phyloP scores from a whole-genome alignment of 495 filamentous ascomycete genomes.

The Penicillium atrosanguineum region DNA sequence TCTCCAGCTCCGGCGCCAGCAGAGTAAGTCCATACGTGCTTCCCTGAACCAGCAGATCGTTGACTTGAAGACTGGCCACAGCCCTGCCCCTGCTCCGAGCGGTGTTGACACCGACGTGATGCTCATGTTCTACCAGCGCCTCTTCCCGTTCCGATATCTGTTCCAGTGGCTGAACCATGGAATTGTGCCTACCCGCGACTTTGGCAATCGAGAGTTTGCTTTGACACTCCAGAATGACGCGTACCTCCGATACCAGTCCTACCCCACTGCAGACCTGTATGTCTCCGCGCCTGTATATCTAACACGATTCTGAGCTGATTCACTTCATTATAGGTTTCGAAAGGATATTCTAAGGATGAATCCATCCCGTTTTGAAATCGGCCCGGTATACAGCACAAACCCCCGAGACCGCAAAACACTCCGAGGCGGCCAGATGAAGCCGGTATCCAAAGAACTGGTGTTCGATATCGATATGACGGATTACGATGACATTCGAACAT shows the following conservation, averaged over 20 bases:
- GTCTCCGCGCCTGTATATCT: constrained; percentile 20
- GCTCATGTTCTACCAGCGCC: constrained; percentile 88
- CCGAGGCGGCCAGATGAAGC: constrained; percentile 61
- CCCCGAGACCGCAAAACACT: constrained; percentile 90
- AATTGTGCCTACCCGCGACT: constrained; percentile 78
- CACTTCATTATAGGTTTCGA: constrained; percentile 58
- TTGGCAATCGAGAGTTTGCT: constrained; percentile 90
- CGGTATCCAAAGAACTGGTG: constrained; percentile 85
- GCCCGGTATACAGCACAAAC: constrained; percentile 89
- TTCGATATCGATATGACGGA: constrained; percentile 99
- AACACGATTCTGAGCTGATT: neutral
- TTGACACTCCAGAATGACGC: constrained; percentile 87
- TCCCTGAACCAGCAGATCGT: neutral
- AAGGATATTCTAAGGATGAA: constrained; percentile 86
- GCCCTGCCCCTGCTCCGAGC: constrained; percentile 28
- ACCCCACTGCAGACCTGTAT: constrained; percentile 77
- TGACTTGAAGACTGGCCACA: constrained; percentile 6
- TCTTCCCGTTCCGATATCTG: constrained; percentile 92
- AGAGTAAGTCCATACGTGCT: constrained; percentile 30
- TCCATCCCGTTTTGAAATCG: constrained; percentile 95
- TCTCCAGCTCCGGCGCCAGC: constrained; percentile 40
- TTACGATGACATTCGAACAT: constrained; percentile 95
- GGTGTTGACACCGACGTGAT: constrained; percentile 76
- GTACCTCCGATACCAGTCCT: constrained; percentile 91
- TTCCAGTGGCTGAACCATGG: constrained; percentile 99